A percentile compares a stretch with the other conserved stretches of the same genome.
Evolutionary conservation across 2,329 filamentous ascomycete genomes (phyloP).

Genomic region (Orbilia javanica): DNA sequence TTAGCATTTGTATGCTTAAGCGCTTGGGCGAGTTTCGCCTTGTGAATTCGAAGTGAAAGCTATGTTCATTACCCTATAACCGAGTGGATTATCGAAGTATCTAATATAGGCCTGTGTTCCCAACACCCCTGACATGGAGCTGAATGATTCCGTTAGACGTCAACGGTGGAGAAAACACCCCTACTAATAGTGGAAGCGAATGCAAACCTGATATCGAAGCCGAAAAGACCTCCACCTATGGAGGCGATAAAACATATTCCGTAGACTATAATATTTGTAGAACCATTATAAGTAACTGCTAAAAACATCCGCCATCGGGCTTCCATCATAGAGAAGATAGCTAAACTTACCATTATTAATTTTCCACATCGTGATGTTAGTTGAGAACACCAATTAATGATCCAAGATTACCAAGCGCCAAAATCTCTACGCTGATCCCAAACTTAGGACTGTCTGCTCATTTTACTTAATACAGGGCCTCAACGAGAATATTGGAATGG

Average conservation of each 20-base stretch:
- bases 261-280: constrained; percentile 67
- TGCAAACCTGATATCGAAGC: constrained; percentile 78
- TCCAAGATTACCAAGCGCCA: too few species aligned
- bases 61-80: constrained; percentile 45
- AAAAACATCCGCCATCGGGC: not conserved
- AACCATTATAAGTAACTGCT: not conserved
- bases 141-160: constrained; percentile 12
- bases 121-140: constrained; percentile 76
- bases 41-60: not conserved
- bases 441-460: too few species aligned
- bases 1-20: not conserved
- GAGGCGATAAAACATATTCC: constrained; percentile 74
- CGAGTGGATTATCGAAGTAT: constrained; percentile 75
- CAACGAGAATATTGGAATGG: not conserved
- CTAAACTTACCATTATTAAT: constrained; percentile 18
- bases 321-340: not conserved
- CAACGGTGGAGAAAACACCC: not conserved
- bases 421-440: too few species aligned
- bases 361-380: not conserved
- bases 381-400: not conserved
- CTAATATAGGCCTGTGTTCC: constrained; percentile 77
- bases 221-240: constrained; percentile 76
- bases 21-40: too few species aligned
- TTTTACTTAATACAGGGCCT: too few species aligned
- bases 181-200: not conserved